Evolutionary conservation across 129 eudicot genomes (phyloP).

Genomic region (Helianthus tuberosus): DNA sequence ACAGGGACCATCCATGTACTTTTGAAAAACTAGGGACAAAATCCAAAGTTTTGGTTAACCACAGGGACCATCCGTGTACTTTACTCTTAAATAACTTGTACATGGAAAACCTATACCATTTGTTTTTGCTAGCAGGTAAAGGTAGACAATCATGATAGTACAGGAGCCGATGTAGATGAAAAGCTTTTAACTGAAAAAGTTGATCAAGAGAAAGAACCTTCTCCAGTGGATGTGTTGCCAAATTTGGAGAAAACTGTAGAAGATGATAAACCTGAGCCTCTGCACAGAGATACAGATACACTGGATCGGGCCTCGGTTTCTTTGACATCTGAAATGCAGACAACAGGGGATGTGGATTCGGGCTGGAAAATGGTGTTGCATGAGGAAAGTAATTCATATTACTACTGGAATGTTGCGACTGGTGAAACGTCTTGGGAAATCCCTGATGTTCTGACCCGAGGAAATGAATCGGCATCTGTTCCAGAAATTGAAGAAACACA

Average conservation of each 20-base stretch:
- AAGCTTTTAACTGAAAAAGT: constrained; percentile 22
- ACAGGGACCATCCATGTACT: too few relatives aligned
- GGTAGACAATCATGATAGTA: constrained; percentile 31
- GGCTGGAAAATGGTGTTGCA: constrained; percentile 96
- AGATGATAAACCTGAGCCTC: constrained; percentile 27
- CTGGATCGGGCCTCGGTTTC: constrained; percentile 35
- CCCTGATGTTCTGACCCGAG: constrained; percentile 58
- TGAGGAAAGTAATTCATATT: constrained; percentile 90
- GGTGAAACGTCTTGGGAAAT: constrained; percentile 98
- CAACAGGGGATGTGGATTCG: constrained; percentile 43
- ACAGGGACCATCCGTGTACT: too few relatives aligned
- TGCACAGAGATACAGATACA: constrained; percentile 18
- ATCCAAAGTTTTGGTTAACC: too few relatives aligned
- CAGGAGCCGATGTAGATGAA: constrained; percentile 28
- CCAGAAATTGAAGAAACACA: constrained; percentile 37
- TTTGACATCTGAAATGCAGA: constrained; percentile 42
- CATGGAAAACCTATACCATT: constrained; percentile 17
- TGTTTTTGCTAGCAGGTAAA: constrained; percentile 41
- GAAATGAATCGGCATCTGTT: constrained; percentile 34
- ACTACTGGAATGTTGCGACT: constrained; percentile 80
- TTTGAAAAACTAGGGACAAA: too few relatives aligned
- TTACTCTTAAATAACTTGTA: neutral
- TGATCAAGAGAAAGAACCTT: constrained; percentile 31
- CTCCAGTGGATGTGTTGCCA: constrained; percentile 36
- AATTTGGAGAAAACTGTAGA: constrained; percentile 34